Percentiles rank a stretch among this genome's conserved stretches.
phyloP scores from a whole-genome alignment of 164 flowering plant genomes.

The Tetracentron sinense region DNA sequence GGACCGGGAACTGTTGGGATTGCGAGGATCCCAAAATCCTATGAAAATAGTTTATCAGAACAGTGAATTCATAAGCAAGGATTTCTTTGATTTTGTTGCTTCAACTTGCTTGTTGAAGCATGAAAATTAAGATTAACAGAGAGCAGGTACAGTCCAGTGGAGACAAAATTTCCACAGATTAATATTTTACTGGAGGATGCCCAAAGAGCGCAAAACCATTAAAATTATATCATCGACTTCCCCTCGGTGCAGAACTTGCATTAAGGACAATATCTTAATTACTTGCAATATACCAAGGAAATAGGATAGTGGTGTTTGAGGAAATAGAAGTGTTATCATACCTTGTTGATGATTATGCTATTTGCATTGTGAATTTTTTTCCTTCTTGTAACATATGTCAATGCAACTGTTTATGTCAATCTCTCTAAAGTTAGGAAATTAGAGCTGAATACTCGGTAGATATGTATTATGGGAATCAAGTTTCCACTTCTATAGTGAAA shows the following conservation, averaged over 20 bases:
- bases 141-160: neutral
- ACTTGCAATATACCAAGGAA: no score
- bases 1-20: slow-evolving; percentile 89
- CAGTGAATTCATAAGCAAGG: neutral
- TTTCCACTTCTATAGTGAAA: neutral
- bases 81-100: neutral
- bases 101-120: neutral
- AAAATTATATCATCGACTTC: neutral
- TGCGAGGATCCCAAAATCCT: slow-evolving; percentile 73
- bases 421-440: neutral
- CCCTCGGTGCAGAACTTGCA: neutral
- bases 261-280: neutral
- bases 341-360: no score
- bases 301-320: no score
- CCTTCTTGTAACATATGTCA: no score
- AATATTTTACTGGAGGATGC: neutral
- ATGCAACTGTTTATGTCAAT: neutral
- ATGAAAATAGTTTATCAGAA: neutral
- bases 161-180: neutral
- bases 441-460: neutral
- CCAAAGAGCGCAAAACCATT: neutral
- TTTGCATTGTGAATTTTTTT: no score
- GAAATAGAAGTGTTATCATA: no score
- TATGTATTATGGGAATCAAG: neutral
- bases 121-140: neutral